Conservation (phyloP, 2,329 filamentous ascomycete genomes). For the Grosmannia serpens region DNA sequence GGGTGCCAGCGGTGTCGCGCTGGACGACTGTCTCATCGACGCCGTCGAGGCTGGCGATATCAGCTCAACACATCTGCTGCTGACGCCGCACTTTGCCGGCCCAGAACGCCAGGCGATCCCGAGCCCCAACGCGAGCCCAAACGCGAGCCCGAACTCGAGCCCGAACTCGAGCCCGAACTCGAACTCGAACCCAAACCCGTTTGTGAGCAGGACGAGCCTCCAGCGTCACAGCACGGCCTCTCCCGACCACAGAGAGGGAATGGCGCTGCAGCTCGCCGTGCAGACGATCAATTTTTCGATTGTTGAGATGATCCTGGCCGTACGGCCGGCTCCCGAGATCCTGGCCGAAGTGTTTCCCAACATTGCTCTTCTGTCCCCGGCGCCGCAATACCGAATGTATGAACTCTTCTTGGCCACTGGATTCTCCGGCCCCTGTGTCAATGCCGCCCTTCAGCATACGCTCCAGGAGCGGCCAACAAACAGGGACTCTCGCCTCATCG, state of each 20-base stretch:
- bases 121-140: constrained; percentile 4
- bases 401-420: constrained; percentile 38
- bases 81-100: constrained; percentile 33
- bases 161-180: constrained; percentile 6
- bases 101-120: constrained; percentile 3
- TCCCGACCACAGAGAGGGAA: constrained; percentile 37
- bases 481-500: constrained; percentile 40
- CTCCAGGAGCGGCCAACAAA: constrained; percentile 34
- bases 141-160: constrained; percentile 4
- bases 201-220: background rate
- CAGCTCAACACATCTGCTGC: constrained; percentile 34
- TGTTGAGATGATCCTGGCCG: constrained; percentile 32
- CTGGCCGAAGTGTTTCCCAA: constrained; percentile 37
- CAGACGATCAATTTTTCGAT: constrained; percentile 31
- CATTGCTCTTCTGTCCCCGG: constrained; percentile 28
- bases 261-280: constrained; percentile 39
- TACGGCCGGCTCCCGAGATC: constrained; percentile 34
- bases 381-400: constrained; percentile 35
- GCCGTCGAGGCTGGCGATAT: constrained; percentile 36
- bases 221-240: constrained; percentile 39
- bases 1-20: constrained; percentile 33
- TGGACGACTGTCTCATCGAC: constrained; percentile 40
- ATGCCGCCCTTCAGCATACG: constrained; percentile 39
- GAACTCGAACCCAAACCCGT: constrained; percentile 5
- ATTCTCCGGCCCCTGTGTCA: constrained; percentile 32